Conservation (phyloP, 495 filamentous ascomycete species). For the Ramalina intermedia region DNA sequence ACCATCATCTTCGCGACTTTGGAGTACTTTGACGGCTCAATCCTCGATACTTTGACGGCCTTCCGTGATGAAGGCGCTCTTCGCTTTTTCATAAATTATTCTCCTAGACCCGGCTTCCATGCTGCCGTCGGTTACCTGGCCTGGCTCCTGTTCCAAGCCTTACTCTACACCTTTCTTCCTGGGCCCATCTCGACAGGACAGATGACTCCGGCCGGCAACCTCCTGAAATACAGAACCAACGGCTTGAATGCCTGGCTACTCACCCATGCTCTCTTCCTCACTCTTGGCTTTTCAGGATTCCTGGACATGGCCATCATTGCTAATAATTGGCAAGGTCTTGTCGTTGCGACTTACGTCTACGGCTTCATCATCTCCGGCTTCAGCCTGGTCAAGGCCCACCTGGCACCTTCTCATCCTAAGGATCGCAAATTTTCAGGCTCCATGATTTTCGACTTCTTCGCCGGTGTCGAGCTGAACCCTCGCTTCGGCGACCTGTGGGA, state of each 20-base stretch:
- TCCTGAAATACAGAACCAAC: constrained; percentile 25
- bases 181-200: constrained; percentile 15
- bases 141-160: constrained; percentile 22
- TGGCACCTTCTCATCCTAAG: constrained; percentile 24
- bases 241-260: constrained; percentile 28
- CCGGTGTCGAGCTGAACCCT: constrained; percentile 36
- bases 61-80: background rate
- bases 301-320: constrained; percentile 29
- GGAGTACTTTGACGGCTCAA: constrained; percentile 8
- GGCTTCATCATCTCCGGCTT: constrained; percentile 24
- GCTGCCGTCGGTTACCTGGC: constrained; percentile 19
- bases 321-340: constrained; percentile 27
- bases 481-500: constrained; percentile 32
- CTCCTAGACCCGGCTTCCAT: background rate
- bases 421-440: constrained; percentile 32
- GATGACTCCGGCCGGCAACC: constrained; percentile 23
- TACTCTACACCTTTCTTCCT: constrained; percentile 23
- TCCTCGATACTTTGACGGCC: background rate
- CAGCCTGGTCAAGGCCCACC: constrained; percentile 27
- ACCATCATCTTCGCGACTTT: constrained; percentile 3
- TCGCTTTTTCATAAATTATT: constrained; percentile 1
- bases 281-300: constrained; percentile 13
- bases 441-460: constrained; percentile 29
- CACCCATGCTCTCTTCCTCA: constrained; percentile 21
- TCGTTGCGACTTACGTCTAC: constrained; percentile 26